Base-by-base conservation (phyloP, 2,329 filamentous ascomycete species). In the Aspergillus chevalieri region DNA sequence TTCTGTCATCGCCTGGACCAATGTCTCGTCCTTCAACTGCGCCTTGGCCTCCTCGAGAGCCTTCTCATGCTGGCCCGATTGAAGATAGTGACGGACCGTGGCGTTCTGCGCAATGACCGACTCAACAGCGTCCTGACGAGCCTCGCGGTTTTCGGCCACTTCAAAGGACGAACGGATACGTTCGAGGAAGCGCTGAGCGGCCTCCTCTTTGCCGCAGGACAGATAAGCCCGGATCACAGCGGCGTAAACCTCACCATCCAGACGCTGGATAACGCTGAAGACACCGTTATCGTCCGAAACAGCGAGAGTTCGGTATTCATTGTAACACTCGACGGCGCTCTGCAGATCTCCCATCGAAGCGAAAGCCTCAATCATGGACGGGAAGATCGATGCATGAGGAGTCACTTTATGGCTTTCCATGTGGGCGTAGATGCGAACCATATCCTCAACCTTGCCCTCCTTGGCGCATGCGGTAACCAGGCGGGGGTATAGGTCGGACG, bases 331-430 rank as follows among this genome's bases (percentile, higher is more conserved):
- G 6, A 97, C 88, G 17, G 91, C 93, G 59, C 87, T 94, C 60
- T 84, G 78, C 42, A 97, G 74, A 65, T 97, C 90, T 45, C 90
- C 87, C 9, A 80, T 81, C 39, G 81, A 80, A 52, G 89, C 89
- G 65, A 95, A 97, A 0, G 91, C 90, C n/a, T 87, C 84, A 66
- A 98, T 96, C 88, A 98, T 95, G 15, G 85, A 81, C 1, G 90
- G 87, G 71, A 95, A 97, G 47, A 92, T 88, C 43, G 86, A 83
- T 5, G 89, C 85, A 51, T 86, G 84, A 0, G 92, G 89, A 14
- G 82, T 79, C 19, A 89, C 81, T 49, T 84, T 84, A 58, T 81
- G 84, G 33, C 79, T 74, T 68, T 95, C 89, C 90, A 97, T 94
- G 68, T 97, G 89, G 56, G 88, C 85, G 62, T 92, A 95, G 17